phyloP scores from a whole-genome alignment of 805 yeast genomes.

The Ogataea angusta region DNA sequence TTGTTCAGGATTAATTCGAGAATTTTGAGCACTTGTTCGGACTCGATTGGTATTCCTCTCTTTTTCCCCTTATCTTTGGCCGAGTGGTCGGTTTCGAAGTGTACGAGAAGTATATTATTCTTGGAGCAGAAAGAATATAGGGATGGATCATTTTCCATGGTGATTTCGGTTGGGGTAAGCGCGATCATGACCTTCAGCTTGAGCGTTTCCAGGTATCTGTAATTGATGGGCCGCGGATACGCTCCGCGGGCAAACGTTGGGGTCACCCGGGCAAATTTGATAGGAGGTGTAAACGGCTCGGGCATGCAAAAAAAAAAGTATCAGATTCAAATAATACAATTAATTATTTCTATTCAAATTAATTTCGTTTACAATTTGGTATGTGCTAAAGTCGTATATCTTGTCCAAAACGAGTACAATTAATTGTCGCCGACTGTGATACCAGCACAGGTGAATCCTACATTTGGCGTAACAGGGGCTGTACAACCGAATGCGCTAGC shows the following conservation, averaged over 20 bases:
- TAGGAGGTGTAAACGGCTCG: constrained; percentile 59
- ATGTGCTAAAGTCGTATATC: background rate
- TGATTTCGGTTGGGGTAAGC: constrained; percentile 73
- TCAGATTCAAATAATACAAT: background rate
- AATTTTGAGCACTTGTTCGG: constrained; percentile 55
- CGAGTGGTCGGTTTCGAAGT: constrained; percentile 58
- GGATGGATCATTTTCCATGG: constrained; percentile 46
- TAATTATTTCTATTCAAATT: background rate
- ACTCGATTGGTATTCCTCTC: constrained; percentile 77
- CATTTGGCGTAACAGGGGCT: constrained; percentile 15
- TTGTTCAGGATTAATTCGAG: constrained; percentile 60
- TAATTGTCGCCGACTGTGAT: constrained; percentile 12
- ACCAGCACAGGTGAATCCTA: constrained; percentile 15
- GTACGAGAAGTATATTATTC: constrained; percentile 60
- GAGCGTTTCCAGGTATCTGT: constrained; percentile 62
- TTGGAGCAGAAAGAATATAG: constrained; percentile 50
- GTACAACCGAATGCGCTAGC: constrained; percentile 13
- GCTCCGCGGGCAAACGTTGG: constrained; percentile 78
- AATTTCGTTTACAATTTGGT: background rate
- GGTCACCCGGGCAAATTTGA: constrained; percentile 70
- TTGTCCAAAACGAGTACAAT: background rate
- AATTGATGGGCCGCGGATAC: constrained; percentile 75
- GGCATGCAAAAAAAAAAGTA: constrained; percentile 5
- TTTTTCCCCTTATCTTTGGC: constrained; percentile 75
- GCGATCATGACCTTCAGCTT: constrained; percentile 70